phyloP scores from a whole-genome alignment of 2,329 filamentous ascomycete species.

The Pseudogymnoascus sp. region DNA sequence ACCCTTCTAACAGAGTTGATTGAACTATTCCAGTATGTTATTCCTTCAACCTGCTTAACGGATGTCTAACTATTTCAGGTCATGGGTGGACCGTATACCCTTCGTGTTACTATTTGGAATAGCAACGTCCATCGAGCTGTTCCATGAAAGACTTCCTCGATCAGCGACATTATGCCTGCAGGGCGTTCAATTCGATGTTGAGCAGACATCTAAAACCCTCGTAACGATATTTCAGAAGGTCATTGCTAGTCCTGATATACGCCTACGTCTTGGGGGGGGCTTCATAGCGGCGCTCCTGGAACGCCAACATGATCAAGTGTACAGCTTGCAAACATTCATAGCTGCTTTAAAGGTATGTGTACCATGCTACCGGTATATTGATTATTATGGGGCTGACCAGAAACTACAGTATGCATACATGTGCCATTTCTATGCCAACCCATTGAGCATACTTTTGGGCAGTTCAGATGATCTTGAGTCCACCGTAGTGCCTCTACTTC shows the following conservation, averaged over 20 bases:
- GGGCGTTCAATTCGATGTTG: constrained; percentile 71
- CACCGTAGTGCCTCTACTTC: constrained; percentile 34
- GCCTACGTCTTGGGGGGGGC: constrained; percentile 56
- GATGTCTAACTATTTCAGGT: constrained; percentile 31
- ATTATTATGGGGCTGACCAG: constrained; percentile 14
- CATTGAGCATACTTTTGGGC: constrained; percentile 58
- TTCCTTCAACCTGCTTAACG: neutral
- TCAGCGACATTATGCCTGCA: constrained; percentile 60
- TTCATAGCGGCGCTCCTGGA: constrained; percentile 60
- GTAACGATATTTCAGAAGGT: constrained; percentile 65
- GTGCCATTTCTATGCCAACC: constrained; percentile 78
- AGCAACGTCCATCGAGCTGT: constrained; percentile 73
- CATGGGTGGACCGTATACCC: constrained; percentile 69
- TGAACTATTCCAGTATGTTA: constrained; percentile 56
- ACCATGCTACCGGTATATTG: neutral
- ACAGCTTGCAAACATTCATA: constrained; percentile 66
- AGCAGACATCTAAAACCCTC: constrained; percentile 63
- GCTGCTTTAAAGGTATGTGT: constrained; percentile 57
- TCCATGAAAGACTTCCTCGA: constrained; percentile 67
- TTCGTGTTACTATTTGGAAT: constrained; percentile 74
- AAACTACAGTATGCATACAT: constrained; percentile 66
- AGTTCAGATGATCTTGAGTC: constrained; percentile 26
- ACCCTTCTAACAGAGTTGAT: constrained; percentile 66
- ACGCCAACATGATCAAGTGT: constrained; percentile 69
- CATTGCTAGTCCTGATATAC: constrained; percentile 50